These are phyloP conservation scores for Colletotrichum falcatum DNA, from an alignment of 2,329 filamentous ascomycete species.

Conservation along the genomic window DNA sequence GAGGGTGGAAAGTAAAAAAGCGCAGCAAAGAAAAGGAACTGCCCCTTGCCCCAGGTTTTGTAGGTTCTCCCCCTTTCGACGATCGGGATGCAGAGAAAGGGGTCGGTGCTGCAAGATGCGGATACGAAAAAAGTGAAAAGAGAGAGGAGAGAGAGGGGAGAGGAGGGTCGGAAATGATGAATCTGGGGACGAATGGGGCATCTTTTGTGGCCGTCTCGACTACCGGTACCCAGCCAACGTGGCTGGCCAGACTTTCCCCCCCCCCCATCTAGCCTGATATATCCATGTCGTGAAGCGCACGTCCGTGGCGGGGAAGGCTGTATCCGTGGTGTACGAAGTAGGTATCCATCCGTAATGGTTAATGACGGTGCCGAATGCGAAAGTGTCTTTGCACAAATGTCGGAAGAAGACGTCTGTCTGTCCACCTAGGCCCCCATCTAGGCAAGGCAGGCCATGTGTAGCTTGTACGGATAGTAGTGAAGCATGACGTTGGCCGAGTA, in stretches of 20 bases:
- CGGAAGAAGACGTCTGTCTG: no score
- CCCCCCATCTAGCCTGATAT: not conserved
- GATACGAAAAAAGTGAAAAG: constrained; percentile 1
- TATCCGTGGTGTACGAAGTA: no score
- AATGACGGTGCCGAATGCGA: no score
- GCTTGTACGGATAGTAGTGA: no score
- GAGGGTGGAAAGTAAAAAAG: constrained; percentile 10
- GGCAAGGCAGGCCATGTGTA: not conserved
- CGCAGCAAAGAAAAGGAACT: not conserved
- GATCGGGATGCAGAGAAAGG: constrained; percentile 25
- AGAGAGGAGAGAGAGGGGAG: no score
- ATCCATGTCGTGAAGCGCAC: not conserved
- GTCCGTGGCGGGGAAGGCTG: not conserved
- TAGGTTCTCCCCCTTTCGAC: constrained; percentile 6
- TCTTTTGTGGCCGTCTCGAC: constrained; percentile 1
- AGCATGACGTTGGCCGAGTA: constrained; percentile 26
- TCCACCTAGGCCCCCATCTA: not conserved
- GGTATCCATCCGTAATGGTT: no score
- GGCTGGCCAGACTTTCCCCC: not conserved
- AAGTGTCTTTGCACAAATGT: no score
- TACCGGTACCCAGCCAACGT: not conserved
- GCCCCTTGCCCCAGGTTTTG: constrained; percentile 30
- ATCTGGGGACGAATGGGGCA: constrained; percentile 5
- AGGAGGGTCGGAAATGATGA: not conserved
- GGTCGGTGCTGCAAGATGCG: constrained; percentile 6